phyloP scores from a whole-genome alignment of 2,329 filamentous ascomycete genomes.

The Blumeria hordei region DNA sequence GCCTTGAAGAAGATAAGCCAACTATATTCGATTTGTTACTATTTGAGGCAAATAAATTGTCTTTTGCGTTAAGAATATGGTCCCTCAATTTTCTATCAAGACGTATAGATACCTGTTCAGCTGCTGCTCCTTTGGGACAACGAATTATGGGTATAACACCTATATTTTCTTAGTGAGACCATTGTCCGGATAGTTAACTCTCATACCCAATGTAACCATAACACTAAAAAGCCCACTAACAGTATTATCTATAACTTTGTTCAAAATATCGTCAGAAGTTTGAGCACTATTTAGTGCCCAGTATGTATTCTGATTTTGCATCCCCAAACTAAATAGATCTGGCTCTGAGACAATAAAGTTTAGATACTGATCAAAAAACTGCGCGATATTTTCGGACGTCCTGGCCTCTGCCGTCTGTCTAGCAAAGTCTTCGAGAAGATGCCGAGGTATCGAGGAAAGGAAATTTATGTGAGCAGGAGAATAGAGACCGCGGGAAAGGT shows the following conservation, averaged over 20 bases:
- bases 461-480: conserved; percentile 93
- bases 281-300: conserved; percentile 89
- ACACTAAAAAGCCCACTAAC: conserved; percentile 96
- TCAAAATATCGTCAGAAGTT: conserved; percentile 74
- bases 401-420: conserved; percentile 62
- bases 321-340: conserved; percentile 79
- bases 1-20: conserved; percentile 47
- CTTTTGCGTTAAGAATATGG: conserved; percentile 91
- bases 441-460: conserved; percentile 72
- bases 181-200: background rate
- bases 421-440: conserved; percentile 84
- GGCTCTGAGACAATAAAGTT: conserved; percentile 95
- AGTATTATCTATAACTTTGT: conserved; percentile 67
- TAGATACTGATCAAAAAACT: conserved; percentile 88
- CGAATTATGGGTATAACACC: conserved; percentile 85
- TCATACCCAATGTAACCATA: conserved; percentile 81
- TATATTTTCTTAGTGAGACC: conserved; percentile 16
- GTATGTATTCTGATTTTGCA: conserved; percentile 78
- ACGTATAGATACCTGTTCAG: conserved; percentile 82
- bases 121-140: conserved; percentile 76
- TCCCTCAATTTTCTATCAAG: conserved; percentile 89
- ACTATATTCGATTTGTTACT: conserved; percentile 31
- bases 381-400: conserved; percentile 72
- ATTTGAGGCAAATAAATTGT: conserved; percentile 62
- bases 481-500: conserved; percentile 72